Evolutionary conservation across 257 asterid genomes (phyloP).

Genomic region (Verbascum thapsus): DNA sequence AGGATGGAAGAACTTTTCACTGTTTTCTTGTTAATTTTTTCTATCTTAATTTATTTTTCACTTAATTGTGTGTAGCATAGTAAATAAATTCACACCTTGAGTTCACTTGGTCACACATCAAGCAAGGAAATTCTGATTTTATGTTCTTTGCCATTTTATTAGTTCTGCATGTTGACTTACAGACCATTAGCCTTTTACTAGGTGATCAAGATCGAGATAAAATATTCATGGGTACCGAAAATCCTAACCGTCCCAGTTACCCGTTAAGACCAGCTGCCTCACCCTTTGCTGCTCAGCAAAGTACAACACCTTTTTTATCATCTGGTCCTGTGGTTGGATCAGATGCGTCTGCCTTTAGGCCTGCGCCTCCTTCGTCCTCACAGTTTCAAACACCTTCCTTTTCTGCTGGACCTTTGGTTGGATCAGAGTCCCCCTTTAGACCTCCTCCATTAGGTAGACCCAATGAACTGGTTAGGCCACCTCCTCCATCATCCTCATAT

Average conservation of each 20-base stretch:
- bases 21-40: neutral
- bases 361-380: slow-evolving; percentile 38
- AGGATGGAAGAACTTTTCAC: neutral
- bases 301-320: slow-evolving; percentile 50
- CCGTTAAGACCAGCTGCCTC: slow-evolving; percentile 46
- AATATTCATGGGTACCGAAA: slow-evolving; percentile 66
- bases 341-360: slow-evolving; percentile 43
- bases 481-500: slow-evolving; percentile 44
- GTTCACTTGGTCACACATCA: neutral
- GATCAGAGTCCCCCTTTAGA: slow-evolving; percentile 45
- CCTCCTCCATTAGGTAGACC: slow-evolving; percentile 48
- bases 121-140: slow-evolving; percentile 16
- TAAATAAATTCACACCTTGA: neutral
- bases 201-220: slow-evolving; percentile 32
- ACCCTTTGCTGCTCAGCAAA: slow-evolving; percentile 50
- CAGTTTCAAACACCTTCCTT: slow-evolving; percentile 41
- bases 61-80: neutral
- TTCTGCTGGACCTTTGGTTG: slow-evolving; percentile 40
- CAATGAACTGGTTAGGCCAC: slow-evolving; percentile 46
- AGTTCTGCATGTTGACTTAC: slow-evolving; percentile 28
- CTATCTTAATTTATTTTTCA: neutral
- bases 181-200: slow-evolving; percentile 42
- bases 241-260: slow-evolving; percentile 49
- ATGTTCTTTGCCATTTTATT: neutral
- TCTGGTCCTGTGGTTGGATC: slow-evolving; percentile 50